Evolutionary conservation across 2,329 filamentous ascomycete genomes (phyloP), one percentile per base, ranked within the genome.

Genomic region (Decorospora gaudefroyi): DNA sequence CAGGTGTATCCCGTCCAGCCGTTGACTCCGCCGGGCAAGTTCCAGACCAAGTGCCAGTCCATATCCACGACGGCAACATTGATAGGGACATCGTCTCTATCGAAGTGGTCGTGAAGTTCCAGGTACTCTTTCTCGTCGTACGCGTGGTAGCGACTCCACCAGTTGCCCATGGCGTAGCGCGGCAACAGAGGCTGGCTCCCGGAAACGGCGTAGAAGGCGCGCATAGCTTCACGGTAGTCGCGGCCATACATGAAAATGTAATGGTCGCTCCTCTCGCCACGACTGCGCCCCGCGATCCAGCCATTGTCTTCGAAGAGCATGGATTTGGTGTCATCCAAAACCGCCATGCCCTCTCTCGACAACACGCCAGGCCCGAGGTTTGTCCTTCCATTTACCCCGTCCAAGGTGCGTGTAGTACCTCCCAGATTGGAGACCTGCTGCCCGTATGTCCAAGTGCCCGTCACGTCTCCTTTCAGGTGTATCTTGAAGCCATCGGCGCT

Each of bases 1-100:
- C 82, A 85, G 1, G 78, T 82, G 54, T 85, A 85, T 1, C 82
- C 82, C 0, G 79, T 83, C 77, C 78, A 82, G 12, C 80, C 80
- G n/a, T 74, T 74, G 13, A 59, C 49, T 6, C 61, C 61, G 8
- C 56, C 50, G 12, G 53, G 62, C 18, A 61, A 8, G 63, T 74
- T 61, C 50, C 55, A 51, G 1, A 83, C 80, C 29, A 77, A 62
- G 64, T 85, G 83, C 83, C 82, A 85, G 60, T 85, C 83, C 82
- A 85, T 85, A 56, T 86, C 83, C 3, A 85, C 64, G 0, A 85
- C 80, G 2, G 76, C 81, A 4, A 84, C 80, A 4, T 75, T 79
- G 25, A 85, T 67, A 0, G 83, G 83, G 5, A 85, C 75, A 0
- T 72, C 63, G 16, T 78, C 66, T 6, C 67, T 63, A 4, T 69